A percentile compares a stretch with the other conserved stretches of the same genome.
phyloP scores from a whole-genome alignment of 2,329 filamentous ascomycete species.

The Magnaporthales sp. region DNA sequence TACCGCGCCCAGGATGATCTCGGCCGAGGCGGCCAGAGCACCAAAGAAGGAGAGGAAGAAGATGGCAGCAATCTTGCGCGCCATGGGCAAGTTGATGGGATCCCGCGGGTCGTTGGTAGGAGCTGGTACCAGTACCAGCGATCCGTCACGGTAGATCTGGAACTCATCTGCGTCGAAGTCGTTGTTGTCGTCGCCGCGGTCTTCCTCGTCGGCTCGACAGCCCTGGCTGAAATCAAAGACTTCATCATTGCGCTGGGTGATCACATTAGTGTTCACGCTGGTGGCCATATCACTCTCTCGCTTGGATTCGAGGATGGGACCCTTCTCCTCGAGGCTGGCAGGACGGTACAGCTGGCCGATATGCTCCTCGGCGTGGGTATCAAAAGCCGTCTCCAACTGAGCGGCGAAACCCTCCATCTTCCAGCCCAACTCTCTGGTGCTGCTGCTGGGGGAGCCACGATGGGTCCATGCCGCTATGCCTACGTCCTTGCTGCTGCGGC shows the following conservation, averaged over 20 bases:
- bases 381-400: background rate
- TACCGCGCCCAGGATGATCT: conserved; percentile 19
- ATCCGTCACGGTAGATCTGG: background rate
- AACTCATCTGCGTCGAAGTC: background rate
- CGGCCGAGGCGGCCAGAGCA: conserved; percentile 17
- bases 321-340: background rate
- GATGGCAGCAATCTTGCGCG: conserved; percentile 22
- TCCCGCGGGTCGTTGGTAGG: conserved; percentile 10
- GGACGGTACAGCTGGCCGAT: background rate
- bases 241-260: background rate
- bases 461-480: background rate
- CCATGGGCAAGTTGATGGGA: conserved; percentile 20
- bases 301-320: background rate
- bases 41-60: conserved; percentile 18
- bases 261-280: background rate
- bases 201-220: background rate
- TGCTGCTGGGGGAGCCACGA: background rate
- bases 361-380: background rate
- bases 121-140: background rate
- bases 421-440: background rate
- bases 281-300: background rate
- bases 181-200: background rate
- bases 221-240: background rate
- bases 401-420: background rate
- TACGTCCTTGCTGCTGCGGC: background rate